A percentile compares a stretch with the other conserved stretches of the same genome.
Conservation (phyloP, 169 alveolate species). For the Neospora caninum region DNA sequence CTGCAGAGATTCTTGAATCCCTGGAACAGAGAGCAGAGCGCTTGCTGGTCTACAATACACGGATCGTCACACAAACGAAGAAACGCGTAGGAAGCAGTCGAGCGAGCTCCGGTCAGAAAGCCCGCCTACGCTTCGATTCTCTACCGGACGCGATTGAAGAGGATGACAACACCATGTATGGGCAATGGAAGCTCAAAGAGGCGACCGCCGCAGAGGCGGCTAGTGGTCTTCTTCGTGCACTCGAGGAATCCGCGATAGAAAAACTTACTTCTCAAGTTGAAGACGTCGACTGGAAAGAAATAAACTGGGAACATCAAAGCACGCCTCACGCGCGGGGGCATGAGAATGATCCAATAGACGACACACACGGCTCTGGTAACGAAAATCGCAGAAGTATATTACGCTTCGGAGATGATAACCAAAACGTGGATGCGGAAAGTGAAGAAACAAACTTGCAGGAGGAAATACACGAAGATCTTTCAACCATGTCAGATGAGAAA, state of each 20-base stretch:
- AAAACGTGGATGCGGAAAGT: too few species aligned
- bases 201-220: conserved; percentile 11
- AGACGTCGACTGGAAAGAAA: too few species aligned
- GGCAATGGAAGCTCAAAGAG: conserved; percentile 18
- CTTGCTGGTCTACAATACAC: not conserved
- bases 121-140: not conserved
- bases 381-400: not conserved
- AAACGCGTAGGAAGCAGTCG: not conserved
- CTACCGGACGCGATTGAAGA: not conserved
- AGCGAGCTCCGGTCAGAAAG: not conserved
- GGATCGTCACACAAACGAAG: not conserved
- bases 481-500: conserved; percentile 1
- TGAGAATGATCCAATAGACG: not conserved
- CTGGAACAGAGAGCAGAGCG: not conserved
- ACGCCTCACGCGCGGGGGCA: not conserved
- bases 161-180: not conserved
- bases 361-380: not conserved
- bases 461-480: not conserved
- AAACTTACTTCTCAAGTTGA: not conserved
- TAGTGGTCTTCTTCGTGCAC: not conserved
- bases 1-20: conserved; percentile 15
- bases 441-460: not conserved
- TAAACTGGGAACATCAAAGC: not conserved
- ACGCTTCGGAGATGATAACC: not conserved
- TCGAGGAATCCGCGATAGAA: not conserved